Percentiles rank a stretch among this genome's conserved stretches.
These are phyloP conservation scores for Diaporthe citrichinensis DNA, from an alignment of 2,329 filamentous ascomycete species.

Conservation along the genomic window DNA sequence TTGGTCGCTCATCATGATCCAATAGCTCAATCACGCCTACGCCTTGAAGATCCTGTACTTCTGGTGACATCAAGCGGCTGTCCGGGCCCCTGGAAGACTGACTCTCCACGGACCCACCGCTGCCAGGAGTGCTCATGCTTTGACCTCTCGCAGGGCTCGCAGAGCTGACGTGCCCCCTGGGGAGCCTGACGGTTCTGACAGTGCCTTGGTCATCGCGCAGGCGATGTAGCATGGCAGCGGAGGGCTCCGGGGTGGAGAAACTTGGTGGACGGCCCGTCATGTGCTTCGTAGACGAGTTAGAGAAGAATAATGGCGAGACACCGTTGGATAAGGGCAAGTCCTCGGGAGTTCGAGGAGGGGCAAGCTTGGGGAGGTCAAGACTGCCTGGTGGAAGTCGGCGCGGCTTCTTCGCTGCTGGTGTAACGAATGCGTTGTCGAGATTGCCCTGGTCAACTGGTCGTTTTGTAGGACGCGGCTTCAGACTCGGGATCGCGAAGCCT, in stretches of 20 bases:
- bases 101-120: constrained; percentile 67
- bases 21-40: constrained; percentile 80
- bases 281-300: constrained; percentile 55
- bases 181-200: constrained; percentile 69
- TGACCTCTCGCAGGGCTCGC: constrained; percentile 58
- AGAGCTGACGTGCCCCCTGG: constrained; percentile 65
- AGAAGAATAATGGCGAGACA: constrained; percentile 68
- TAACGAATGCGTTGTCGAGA: constrained; percentile 28
- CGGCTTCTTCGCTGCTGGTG: constrained; percentile 58
- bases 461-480: constrained; percentile 46
- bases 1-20: constrained; percentile 82
- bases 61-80: constrained; percentile 60
- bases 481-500: constrained; percentile 19
- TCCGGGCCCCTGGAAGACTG: constrained; percentile 68
- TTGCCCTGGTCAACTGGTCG: constrained; percentile 48
- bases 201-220: constrained; percentile 60
- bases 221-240: constrained; percentile 62
- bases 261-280: constrained; percentile 55
- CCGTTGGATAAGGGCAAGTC: constrained; percentile 35
- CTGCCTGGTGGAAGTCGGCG: constrained; percentile 61
- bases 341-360: constrained; percentile 44
- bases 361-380: constrained; percentile 56
- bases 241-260: constrained; percentile 57
- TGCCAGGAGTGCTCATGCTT: constrained; percentile 66
- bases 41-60: constrained; percentile 70